Evolutionary conservation across 1,139 yeast genomes (phyloP), one percentile per base, ranked within the genome.

Genomic region (Pichia sp.): DNA sequence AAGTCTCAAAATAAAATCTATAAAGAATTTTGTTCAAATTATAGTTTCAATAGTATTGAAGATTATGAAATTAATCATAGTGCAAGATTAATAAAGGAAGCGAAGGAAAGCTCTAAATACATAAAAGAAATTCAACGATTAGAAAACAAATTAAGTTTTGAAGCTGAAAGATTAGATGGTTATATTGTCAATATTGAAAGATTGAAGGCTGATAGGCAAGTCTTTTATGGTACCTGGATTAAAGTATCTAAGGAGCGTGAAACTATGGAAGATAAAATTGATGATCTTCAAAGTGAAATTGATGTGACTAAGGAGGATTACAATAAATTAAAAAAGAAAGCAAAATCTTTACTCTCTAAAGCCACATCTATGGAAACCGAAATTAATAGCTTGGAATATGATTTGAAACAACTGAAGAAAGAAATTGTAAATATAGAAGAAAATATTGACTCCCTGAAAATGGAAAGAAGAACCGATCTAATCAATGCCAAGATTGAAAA

Each of bases 401-500:
- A 71, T 32, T 51, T 70, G 1, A 51, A 58, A 2, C 48, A 51
- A 4, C 31, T 63, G 1, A 61, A 61, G 33, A 72, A 69, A 48
- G 65, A 66, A 28, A 62, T 71, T 4, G 60, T 68, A 2, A 63
- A 59, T 20, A 53, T 67, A 6, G 82, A 79, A 50, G 87, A 80
- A 53, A 71, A 71, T 30, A 57, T 78, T 4, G 80, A 82, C 40
- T 76, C 76, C 50, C 61, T 71, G 6, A 79, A 74, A 49, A 63
- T 80, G 24, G 85, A 80, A 44, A 74, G 85, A 53, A 69, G 79
- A 6, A 76, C 78, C 52, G 67, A 80, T 26, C 68, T 89, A 51
- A 79, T 83, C 53, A 79, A 78, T 51, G 86, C 96, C 63, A 86
- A 85, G 56, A 74, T 90, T 51, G 87, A 85, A 45, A 83, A 78